These are phyloP conservation scores for Sparassis latifolia DNA, from an alignment of 1,284 basidiomycete genomes.

Conservation along the genomic window DNA sequence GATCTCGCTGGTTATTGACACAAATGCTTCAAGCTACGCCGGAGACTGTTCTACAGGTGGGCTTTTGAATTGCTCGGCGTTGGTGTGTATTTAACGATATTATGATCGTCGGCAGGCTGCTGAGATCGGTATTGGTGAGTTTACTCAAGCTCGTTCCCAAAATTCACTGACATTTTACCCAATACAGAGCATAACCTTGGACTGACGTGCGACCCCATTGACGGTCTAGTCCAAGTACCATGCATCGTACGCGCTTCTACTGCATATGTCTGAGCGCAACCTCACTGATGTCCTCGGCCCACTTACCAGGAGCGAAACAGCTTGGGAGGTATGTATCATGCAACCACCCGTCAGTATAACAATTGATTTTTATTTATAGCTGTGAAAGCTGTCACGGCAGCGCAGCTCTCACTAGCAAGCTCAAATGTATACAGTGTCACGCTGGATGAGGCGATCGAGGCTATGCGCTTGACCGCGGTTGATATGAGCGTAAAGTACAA, in stretches of 20 bases:
- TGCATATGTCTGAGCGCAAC: too few species aligned
- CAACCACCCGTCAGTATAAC: neutral
- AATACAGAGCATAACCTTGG: slow-evolving; percentile 76
- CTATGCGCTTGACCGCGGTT: slow-evolving; percentile 86
- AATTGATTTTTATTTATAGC: slow-evolving; percentile 33
- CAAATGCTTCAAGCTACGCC: slow-evolving; percentile 48
- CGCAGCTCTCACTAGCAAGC: slow-evolving; percentile 89
- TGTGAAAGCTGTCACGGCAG: slow-evolving; percentile 87
- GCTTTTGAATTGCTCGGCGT: slow-evolving; percentile 7
- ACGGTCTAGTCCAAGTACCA: slow-evolving; percentile 90
- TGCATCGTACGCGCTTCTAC: slow-evolving; percentile 65
- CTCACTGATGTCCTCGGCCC: too few species aligned
- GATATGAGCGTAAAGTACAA: slow-evolving; percentile 90
- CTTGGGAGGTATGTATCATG: slow-evolving; percentile 55
- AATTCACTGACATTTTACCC: neutral
- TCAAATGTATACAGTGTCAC: slow-evolving; percentile 84
- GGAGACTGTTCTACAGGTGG: slow-evolving; percentile 70
- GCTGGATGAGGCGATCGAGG: slow-evolving; percentile 93
- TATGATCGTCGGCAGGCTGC: slow-evolving; percentile 56
- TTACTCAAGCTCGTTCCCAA: neutral
- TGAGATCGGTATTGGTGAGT: slow-evolving; percentile 83
- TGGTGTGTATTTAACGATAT: slow-evolving; percentile 7
- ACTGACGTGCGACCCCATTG: slow-evolving; percentile 88
- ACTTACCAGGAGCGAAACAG: slow-evolving; percentile 70
- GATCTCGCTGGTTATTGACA: slow-evolving; percentile 3